Evolutionary conservation across 768 basidiomycete genomes (phyloP), one percentile per base, ranked within the genome.

Genomic region (Saitozyma sp.): DNA sequence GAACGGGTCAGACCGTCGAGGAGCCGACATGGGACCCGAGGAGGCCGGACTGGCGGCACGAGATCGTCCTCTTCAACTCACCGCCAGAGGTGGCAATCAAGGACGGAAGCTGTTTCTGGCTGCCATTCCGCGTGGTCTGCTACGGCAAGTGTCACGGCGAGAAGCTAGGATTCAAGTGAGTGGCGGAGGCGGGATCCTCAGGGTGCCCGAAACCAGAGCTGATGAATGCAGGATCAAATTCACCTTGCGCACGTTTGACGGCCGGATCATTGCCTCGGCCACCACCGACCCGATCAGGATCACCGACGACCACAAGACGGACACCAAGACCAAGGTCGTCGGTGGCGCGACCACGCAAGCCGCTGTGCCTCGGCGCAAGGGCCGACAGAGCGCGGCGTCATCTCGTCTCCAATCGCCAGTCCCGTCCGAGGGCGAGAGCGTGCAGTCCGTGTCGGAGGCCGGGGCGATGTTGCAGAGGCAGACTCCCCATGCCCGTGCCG

Each of bases 131-230:
- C 51, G 91, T 99, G 64, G 95, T 95, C 8, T 99, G 96, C 80
- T 99, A 99, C 78, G 98, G 96, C 70, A 88, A 95, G 56, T 96
- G 98, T 83, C 95, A 99, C 81, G 89, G 92, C 63, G 96, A 99
- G 81, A 97, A 96, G 81, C 83, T 89, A 43, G 96, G 96, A 2
- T 98, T 97, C 89, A 76, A 68, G 79, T 78, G 52, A 65, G 78
- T 66, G 17, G 17, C 51, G 19, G 11, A 14, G 16, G 17, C 42
- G 38, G 37, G 8, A 41, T 9, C 39, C 19, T 8, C 54, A 39
- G 20, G 59, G 61, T 65, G 45, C 65, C 19, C 3, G 29, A 29
- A 29, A 29, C 29, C 29, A 29, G 5, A 29, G 29, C 29, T 29
- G 29, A 29, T 29, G 29, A 29, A 40, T 13, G 8, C 66, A 88